These are phyloP conservation scores for Multifurca ochricompacta DNA, from an alignment of 768 basidiomycete species.

Conservation along the genomic window DNA sequence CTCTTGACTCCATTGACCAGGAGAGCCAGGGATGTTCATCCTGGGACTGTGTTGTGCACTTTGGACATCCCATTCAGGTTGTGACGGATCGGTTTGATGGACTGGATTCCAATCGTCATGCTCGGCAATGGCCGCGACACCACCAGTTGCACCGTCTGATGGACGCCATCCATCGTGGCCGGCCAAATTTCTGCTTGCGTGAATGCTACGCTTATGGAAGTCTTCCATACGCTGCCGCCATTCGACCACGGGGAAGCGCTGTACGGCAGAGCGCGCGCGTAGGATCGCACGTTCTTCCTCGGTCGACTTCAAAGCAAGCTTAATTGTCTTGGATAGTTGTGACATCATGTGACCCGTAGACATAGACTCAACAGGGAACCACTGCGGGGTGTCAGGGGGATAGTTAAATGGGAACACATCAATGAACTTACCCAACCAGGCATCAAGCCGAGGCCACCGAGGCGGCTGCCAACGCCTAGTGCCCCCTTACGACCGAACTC, in stretches of 20 bases:
- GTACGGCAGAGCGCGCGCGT: conserved; percentile 87
- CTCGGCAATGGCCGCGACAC: conserved; percentile 44
- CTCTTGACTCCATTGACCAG: conserved; percentile 57
- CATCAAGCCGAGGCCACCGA: conserved; percentile 94
- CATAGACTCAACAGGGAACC: conserved; percentile 95
- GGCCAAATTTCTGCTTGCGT: conserved; percentile 57
- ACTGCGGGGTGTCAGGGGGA: conserved; percentile 38
- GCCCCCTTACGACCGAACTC: conserved; percentile 97
- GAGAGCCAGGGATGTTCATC: conserved; percentile 41
- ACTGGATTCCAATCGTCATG: conserved; percentile 78
- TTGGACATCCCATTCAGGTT: conserved; percentile 71
- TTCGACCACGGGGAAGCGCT: conserved; percentile 96
- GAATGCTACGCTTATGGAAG: conserved; percentile 83
- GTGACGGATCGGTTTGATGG: conserved; percentile 51
- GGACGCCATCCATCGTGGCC: conserved; percentile 71
- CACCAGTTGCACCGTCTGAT: conserved; percentile 52
- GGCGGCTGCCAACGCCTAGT: conserved; percentile 87
- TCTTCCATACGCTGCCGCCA: conserved; percentile 96
- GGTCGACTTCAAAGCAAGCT: conserved; percentile 84
- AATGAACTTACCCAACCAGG: conserved; percentile 80
- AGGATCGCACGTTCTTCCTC: conserved; percentile 88
- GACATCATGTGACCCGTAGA: conserved; percentile 93
- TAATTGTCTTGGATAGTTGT: conserved; percentile 90
- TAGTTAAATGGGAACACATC: background rate
- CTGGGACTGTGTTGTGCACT: conserved; percentile 41